Evolutionary conservation across 306 rosid genomes (phyloP).

Genomic region (Pyrus bretschneideri): DNA sequence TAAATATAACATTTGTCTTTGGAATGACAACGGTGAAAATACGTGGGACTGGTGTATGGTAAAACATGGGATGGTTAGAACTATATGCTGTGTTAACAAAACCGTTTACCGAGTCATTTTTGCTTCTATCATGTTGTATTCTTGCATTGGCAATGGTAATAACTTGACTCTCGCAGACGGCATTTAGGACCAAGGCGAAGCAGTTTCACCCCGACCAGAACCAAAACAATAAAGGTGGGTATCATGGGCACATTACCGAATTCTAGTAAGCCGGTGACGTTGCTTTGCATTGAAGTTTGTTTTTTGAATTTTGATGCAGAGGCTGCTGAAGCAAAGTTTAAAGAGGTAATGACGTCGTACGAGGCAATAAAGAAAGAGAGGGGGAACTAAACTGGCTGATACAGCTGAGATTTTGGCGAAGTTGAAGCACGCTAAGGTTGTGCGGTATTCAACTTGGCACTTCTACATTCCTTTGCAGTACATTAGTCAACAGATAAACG

Average conservation of each 20-base stretch:
- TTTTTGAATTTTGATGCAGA: slow-evolving; percentile 40
- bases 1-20: neutral
- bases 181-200: slow-evolving; percentile 85
- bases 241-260: slow-evolving; percentile 6
- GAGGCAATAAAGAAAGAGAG: slow-evolving; percentile 91
- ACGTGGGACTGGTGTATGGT: neutral
- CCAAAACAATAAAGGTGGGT: slow-evolving; percentile 73
- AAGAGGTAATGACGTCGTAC: slow-evolving; percentile 82
- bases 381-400: slow-evolving; percentile 14
- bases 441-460: slow-evolving; percentile 6
- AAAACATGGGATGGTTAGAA: neutral
- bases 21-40: neutral
- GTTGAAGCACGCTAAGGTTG: slow-evolving; percentile 17
- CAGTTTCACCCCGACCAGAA: slow-evolving; percentile 95
- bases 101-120: neutral
- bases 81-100: neutral
- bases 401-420: neutral
- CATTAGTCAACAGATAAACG: slow-evolving; percentile 16
- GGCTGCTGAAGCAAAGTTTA: slow-evolving; percentile 90
- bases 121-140: neutral
- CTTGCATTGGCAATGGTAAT: neutral
- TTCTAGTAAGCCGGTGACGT: slow-evolving; percentile 8
- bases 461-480: slow-evolving; percentile 5
- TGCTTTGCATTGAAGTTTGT: neutral
- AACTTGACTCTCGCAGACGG: slow-evolving; percentile 48